Evolutionary conservation across 352 stramenopile genomes (phyloP), one percentile per base, ranked within the genome.

Genomic region (Thalassiosira exigua): DNA sequence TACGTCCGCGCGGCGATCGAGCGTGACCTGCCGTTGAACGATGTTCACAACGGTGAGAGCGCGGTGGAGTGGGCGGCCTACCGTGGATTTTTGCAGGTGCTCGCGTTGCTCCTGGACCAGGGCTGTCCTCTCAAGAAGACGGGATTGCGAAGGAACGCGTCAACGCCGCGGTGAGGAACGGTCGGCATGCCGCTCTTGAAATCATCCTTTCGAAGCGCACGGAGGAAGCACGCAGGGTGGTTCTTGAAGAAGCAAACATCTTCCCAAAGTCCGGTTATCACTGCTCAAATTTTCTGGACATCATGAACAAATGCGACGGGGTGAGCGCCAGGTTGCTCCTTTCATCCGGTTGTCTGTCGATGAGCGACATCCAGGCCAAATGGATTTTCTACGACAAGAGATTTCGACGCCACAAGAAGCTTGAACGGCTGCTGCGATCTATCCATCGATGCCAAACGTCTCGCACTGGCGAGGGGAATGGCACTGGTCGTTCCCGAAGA

Each of bases 401-500:
- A 24, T 39, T 70, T 41, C n/a, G 29, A 57, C 14, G 53, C 29
- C 29, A 51, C 0, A 33, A 19, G 22, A 58, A 71, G 29, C n/a
- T 71, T 11, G 52, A 59, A 56, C 64, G 46, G 19, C 11, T 67
- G 57, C 39, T 75, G 26, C 44, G n/a, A 14, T 75, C 1, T 59
- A 75, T 61, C 52, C 66, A 59, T 26, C 12, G 22, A 67, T 75
- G 42, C 27, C 52, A 4, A 75, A 75, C 32, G 52, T 67, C 19
- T 58, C 42, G 27, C 33, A 67, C 54, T 75, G 66, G 66, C 9
- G 53, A 14, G 46, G 57, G 44, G 26, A 58, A 67, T 59, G 64
- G 17, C 66, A 75, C 14, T 75, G 53, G 66, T 67, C 66, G 22
- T 75, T 75, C 26, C 66, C 66, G 27, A 67, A n/a, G 9, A 67